Evolutionary conservation across 495 filamentous ascomycete species (phyloP).

Genomic region (Lichenothelia convexa): DNA sequence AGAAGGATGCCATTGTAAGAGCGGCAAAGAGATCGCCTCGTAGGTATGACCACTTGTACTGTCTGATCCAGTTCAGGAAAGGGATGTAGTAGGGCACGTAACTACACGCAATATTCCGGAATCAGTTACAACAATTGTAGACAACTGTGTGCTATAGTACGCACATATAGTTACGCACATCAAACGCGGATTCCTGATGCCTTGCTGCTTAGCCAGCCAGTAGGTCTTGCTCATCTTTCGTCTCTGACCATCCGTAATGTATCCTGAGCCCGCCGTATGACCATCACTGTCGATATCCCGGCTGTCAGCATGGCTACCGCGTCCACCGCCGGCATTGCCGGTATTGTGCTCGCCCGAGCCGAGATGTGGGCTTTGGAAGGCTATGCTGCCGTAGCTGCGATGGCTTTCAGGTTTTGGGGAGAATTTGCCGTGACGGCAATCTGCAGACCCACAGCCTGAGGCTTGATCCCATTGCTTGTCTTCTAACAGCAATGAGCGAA

Average conservation of each 20-base stretch:
- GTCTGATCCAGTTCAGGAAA: conserved; percentile 66
- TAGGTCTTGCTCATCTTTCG: conserved; percentile 46
- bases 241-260: conserved; percentile 24
- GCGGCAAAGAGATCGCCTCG: conserved; percentile 74
- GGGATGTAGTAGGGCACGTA: conserved; percentile 92
- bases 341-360: no score
- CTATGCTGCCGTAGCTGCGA: conserved; percentile 1
- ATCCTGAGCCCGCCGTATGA: conserved; percentile 21
- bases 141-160: neutral
- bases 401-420: conserved; percentile 28
- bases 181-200: conserved; percentile 33
- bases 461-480: conserved; percentile 15
- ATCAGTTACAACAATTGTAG: conserved; percentile 8
- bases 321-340: conserved; percentile 2
- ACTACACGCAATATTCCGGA: conserved; percentile 28
- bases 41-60: conserved; percentile 67
- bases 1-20: conserved; percentile 87
- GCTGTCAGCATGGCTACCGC: conserved; percentile 10
- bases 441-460: conserved; percentile 19
- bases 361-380: no score
- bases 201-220: conserved; percentile 39
- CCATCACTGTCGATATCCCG: conserved; percentile 22
- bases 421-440: conserved; percentile 65
- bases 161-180: conserved; percentile 35
- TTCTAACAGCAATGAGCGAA: conserved; percentile 12